A percentile compares a stretch with the other conserved stretches of the same genome.
Evolutionary conservation across 352 stramenopile genomes (phyloP).

Genomic region (Pythium oligandrum): DNA sequence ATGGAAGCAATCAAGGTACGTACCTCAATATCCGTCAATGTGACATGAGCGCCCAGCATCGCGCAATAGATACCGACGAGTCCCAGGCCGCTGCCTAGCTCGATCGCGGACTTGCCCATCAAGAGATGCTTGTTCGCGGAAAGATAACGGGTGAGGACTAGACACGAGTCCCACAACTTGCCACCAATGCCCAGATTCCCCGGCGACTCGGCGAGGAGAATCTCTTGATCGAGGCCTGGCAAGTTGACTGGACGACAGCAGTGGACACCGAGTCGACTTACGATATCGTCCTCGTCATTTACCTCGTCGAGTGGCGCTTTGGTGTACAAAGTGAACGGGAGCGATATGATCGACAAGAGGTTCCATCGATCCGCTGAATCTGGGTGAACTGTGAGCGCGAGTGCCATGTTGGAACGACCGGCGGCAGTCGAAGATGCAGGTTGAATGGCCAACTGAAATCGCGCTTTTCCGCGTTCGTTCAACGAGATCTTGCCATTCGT

Average conservation of each 20-base stretch:
- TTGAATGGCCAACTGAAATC: slow-evolving; percentile 41
- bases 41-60: slow-evolving; percentile 51
- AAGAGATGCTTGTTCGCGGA: slow-evolving; percentile 31
- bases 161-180: slow-evolving; percentile 82
- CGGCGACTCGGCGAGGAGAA: slow-evolving; percentile 71
- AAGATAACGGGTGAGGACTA: slow-evolving; percentile 69
- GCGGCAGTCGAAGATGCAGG: background rate
- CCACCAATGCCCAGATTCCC: slow-evolving; percentile 72
- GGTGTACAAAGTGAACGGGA: slow-evolving; percentile 31
- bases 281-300: background rate
- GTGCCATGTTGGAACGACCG: slow-evolving; percentile 19
- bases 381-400: slow-evolving; percentile 33
- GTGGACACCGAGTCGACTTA: slow-evolving; percentile 43
- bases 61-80: slow-evolving; percentile 75
- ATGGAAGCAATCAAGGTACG: slow-evolving; percentile 1
- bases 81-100: slow-evolving; percentile 69
- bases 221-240: slow-evolving; percentile 37
- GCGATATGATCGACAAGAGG: slow-evolving; percentile 61
- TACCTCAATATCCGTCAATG: slow-evolving; percentile 69
- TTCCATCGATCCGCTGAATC: slow-evolving; percentile 35
- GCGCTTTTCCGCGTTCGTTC: slow-evolving; percentile 58
- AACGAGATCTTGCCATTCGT: slow-evolving; percentile 33
- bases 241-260: slow-evolving; percentile 65
- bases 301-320: slow-evolving; percentile 6
- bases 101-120: slow-evolving; percentile 42